Evolutionary conservation across 768 basidiomycete species (phyloP).

Genomic region (Coprinopsis sp.): DNA sequence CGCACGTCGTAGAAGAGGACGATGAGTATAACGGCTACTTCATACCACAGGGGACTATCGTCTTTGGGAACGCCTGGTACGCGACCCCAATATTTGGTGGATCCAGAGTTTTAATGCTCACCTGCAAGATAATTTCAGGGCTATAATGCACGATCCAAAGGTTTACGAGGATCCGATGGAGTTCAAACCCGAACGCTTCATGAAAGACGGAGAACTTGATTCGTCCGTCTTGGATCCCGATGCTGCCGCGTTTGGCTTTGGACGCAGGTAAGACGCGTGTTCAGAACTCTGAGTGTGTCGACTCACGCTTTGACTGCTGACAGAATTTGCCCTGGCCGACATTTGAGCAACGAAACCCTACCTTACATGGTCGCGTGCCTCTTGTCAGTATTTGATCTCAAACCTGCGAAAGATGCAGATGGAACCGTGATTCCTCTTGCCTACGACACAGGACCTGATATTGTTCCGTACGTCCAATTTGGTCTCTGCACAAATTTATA

Average conservation of each 20-base stretch:
- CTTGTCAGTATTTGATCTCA: no score
- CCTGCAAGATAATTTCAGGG: constrained; percentile 7
- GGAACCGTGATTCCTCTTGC: no score
- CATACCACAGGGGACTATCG: constrained; percentile 30
- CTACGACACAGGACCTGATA: no score
- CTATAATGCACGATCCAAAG: constrained; percentile 25
- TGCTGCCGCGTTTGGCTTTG: constrained; percentile 14
- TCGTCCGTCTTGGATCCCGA: constrained; percentile 8
- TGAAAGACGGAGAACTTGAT: constrained; percentile 14
- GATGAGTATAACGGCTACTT: constrained; percentile 33
- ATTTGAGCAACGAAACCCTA: constrained; percentile 14
- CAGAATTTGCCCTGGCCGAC: constrained; percentile 18
- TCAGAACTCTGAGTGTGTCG: no score
- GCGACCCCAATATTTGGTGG: neutral
- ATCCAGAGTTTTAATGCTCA: neutral
- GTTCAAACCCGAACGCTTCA: constrained; percentile 29
- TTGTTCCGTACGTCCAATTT: no score
- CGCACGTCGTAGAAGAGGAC: constrained; percentile 17
- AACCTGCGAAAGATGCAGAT: no score
- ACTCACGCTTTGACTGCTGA: neutral
- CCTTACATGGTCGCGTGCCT: no score
- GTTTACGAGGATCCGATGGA: constrained; percentile 26
- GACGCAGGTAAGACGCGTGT: neutral
- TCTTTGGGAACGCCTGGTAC: constrained; percentile 20
- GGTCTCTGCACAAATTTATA: no score